Conservation (phyloP, 2,329 filamentous ascomycete genomes). For the Ophiosphaerella korrae region DNA sequence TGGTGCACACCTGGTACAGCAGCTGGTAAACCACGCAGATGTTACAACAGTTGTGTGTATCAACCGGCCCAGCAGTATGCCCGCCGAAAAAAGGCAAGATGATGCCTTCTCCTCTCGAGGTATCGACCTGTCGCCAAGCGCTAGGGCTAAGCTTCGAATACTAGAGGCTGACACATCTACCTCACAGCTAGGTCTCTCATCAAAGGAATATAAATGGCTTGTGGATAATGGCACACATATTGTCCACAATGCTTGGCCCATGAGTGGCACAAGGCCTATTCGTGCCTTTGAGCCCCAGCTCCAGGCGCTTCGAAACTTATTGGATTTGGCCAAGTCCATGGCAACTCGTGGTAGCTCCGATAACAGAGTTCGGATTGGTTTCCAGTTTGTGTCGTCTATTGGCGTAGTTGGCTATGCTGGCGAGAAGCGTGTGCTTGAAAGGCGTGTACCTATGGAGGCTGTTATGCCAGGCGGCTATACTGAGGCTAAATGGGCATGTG, state of each 20-base stretch:
- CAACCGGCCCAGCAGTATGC: constrained; percentile 47
- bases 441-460: constrained; percentile 45
- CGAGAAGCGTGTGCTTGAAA: constrained; percentile 50
- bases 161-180: constrained; percentile 56
- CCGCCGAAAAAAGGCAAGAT: constrained; percentile 40
- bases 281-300: constrained; percentile 59
- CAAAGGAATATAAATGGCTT: constrained; percentile 47
- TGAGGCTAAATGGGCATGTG: constrained; percentile 60
- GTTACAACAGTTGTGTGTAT: constrained; percentile 52
- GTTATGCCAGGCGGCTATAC: constrained; percentile 56
- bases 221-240: constrained; percentile 53
- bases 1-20: constrained; percentile 44
- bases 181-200: constrained; percentile 55
- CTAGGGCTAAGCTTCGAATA: constrained; percentile 51
- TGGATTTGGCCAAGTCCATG: constrained; percentile 48
- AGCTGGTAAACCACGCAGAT: constrained; percentile 28
- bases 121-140: constrained; percentile 7
- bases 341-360: constrained; percentile 23
- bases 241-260: constrained; percentile 61
- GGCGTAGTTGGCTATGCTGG: constrained; percentile 41
- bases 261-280: constrained; percentile 59
- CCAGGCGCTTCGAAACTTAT: constrained; percentile 56
- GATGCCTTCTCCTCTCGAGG: constrained; percentile 31
- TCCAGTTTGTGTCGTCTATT: constrained; percentile 53
- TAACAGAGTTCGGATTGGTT: constrained; percentile 32